Conservation (phyloP, 2,329 filamentous ascomycete species). For the Colletotrichum theobromicola region DNA sequence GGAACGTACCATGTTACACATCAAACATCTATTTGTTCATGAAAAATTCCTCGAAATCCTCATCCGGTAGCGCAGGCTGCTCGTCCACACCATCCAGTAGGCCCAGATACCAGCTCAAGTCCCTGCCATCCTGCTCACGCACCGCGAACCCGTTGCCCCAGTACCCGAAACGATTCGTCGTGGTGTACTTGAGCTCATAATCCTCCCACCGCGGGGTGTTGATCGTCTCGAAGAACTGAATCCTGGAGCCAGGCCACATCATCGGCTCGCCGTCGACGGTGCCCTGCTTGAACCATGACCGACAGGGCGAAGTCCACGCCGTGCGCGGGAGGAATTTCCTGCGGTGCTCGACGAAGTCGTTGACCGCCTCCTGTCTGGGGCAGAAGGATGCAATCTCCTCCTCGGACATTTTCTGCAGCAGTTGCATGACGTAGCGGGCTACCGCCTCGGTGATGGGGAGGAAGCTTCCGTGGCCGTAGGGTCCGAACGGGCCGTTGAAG, state of each 20-base stretch:
- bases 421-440: conserved; percentile 33
- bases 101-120: conserved; percentile 27
- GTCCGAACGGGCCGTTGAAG: conserved; percentile 30
- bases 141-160: conserved; percentile 28
- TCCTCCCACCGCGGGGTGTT: conserved; percentile 30
- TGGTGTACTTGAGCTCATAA: conserved; percentile 26
- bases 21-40: conserved; percentile 20
- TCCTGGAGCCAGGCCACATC: conserved; percentile 30
- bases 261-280: conserved; percentile 28
- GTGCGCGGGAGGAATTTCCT: conserved; percentile 30
- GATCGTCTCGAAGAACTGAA: conserved; percentile 31
- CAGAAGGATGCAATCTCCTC: conserved; percentile 28
- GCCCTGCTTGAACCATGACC: conserved; percentile 32
- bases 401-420: conserved; percentile 30
- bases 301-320: conserved; percentile 28
- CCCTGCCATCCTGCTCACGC: conserved; percentile 21
- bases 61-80: conserved; percentile 26
- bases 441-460: conserved; percentile 29
- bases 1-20: not conserved
- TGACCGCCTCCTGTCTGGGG: conserved; percentile 27
- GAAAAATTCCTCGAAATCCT: conserved; percentile 28
- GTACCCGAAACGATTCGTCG: conserved; percentile 28
- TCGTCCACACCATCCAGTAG: conserved; percentile 20
- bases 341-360: conserved; percentile 35
- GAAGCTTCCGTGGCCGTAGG: conserved; percentile 30